Percentiles rank a stretch among this genome's conserved stretches.
Conservation (phyloP, 148 eudicot species). For the Limonium bicolor region DNA sequence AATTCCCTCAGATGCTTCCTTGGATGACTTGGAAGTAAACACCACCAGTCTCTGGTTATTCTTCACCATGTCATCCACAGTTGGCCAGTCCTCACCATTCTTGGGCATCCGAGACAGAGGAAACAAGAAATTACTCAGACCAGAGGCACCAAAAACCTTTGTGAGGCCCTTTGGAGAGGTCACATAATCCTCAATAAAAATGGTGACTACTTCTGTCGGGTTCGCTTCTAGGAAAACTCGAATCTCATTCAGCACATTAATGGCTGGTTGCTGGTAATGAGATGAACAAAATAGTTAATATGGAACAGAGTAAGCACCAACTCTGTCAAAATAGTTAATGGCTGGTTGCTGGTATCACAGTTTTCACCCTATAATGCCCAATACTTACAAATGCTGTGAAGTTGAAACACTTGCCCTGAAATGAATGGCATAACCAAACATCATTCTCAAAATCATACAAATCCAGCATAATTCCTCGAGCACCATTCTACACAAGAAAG, state of each 20-base stretch:
- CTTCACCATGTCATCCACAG: slow-evolving; percentile 70
- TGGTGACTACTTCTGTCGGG: slow-evolving; percentile 68
- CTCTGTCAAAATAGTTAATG: not conserved
- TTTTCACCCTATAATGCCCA: not conserved
- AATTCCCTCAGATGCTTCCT: slow-evolving; percentile 73
- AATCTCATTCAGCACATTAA: slow-evolving; percentile 62
- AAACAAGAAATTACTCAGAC: slow-evolving; percentile 51
- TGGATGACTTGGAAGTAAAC: slow-evolving; percentile 56
- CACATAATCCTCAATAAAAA: slow-evolving; percentile 88
- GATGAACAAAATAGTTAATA: not conserved
- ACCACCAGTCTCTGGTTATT: slow-evolving; percentile 65
- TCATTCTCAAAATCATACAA: slow-evolving; percentile 77
- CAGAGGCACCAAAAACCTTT: slow-evolving; percentile 56
- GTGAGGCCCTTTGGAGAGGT: slow-evolving; percentile 49
- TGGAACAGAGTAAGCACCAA: not conserved
- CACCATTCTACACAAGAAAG: slow-evolving; percentile 56
- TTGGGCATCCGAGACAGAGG: slow-evolving; percentile 77
- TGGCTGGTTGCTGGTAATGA: slow-evolving; percentile 87
- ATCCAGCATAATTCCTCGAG: slow-evolving; percentile 91
- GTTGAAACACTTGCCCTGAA: slow-evolving; percentile 60
- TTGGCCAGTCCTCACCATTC: slow-evolving; percentile 74
- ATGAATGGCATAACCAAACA: slow-evolving; percentile 89
- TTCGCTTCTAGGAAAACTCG: slow-evolving; percentile 42
- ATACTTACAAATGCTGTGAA: slow-evolving; percentile 76
- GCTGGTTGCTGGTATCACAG: not conserved